Conservation (phyloP, 345 rosid species). For the Lenwebbia sp. region DNA sequence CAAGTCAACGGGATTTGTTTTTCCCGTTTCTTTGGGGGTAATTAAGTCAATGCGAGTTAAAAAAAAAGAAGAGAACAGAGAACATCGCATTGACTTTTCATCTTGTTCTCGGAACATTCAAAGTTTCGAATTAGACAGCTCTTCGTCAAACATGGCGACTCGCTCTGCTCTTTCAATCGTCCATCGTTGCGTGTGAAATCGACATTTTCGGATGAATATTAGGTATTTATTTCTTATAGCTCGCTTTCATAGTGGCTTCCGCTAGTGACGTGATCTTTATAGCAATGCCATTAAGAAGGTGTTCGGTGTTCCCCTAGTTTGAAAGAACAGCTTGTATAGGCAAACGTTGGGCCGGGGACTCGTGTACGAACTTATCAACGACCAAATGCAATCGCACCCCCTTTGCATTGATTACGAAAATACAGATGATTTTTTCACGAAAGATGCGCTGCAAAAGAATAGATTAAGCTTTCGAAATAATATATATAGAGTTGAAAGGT, state of each 20-base stretch:
- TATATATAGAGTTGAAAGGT: background rate
- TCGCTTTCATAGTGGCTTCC: background rate
- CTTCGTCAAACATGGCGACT: background rate
- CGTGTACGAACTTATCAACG: background rate
- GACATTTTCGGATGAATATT: background rate
- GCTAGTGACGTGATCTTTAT: rapidly evolving
- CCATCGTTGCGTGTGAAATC: background rate
- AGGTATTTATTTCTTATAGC: background rate
- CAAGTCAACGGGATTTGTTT: background rate
- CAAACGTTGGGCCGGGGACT: rapidly evolving
- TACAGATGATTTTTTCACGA: background rate
- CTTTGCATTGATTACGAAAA: background rate
- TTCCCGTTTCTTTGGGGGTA: too few relatives aligned
- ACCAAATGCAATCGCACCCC: background rate
- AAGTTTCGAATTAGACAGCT: background rate
- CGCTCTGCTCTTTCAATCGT: background rate
- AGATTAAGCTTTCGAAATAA: background rate
- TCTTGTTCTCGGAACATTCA: background rate
- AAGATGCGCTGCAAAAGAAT: background rate
- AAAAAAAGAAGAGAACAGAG: background rate
- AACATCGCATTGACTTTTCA: background rate
- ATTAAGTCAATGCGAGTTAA: background rate
- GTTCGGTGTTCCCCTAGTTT: rapidly evolving
- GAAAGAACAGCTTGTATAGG: rapidly evolving
- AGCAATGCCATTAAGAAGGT: rapidly evolving